A percentile compares a stretch with the other conserved stretches of the same genome.
Evolutionary conservation across 2,329 filamentous ascomycete genomes (phyloP).

Genomic region (Fusarium coicis): DNA sequence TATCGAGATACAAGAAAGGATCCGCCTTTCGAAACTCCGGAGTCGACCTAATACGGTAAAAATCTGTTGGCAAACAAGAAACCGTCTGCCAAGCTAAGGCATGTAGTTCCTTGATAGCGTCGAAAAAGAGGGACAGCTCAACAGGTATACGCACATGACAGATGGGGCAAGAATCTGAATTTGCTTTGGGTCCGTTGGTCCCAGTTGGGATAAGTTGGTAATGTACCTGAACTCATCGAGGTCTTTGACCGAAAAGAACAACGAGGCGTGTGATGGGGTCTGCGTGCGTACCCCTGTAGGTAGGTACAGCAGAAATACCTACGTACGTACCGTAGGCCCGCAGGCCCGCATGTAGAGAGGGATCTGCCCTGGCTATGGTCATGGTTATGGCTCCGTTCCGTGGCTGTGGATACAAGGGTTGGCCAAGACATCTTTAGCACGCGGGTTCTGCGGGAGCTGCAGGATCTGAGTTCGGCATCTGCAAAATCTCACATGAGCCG

Average conservation of each 20-base stretch:
- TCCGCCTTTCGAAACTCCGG: constrained; percentile 1
- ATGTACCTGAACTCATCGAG: constrained; percentile 16
- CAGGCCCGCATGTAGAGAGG: constrained; percentile 24
- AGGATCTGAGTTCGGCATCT: constrained; percentile 35
- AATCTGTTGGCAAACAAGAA: background rate
- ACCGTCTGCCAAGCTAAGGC: constrained; percentile 19
- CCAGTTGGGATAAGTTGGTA: background rate
- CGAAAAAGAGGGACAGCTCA: background rate
- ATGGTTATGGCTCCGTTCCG: constrained; percentile 23
- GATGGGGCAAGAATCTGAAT: background rate
- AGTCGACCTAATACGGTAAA: background rate
- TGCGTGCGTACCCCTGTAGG: constrained; percentile 5
- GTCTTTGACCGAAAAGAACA: constrained; percentile 1
- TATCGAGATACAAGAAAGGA: constrained; percentile 6
- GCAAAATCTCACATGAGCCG: constrained; percentile 25
- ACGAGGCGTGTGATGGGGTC: constrained; percentile 12
- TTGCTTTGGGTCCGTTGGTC: constrained; percentile 1
- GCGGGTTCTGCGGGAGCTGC: constrained; percentile 36
- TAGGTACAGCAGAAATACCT: background rate
- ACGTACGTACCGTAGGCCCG: constrained; percentile 4
- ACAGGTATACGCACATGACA: constrained; percentile 21
- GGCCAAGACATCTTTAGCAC: constrained; percentile 33
- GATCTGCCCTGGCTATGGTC: constrained; percentile 13
- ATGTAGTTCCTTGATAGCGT: constrained; percentile 21
- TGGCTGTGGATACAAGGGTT: constrained; percentile 29